Conservation (phyloP, 345 rosid species). For the Citrus sp. region DNA sequence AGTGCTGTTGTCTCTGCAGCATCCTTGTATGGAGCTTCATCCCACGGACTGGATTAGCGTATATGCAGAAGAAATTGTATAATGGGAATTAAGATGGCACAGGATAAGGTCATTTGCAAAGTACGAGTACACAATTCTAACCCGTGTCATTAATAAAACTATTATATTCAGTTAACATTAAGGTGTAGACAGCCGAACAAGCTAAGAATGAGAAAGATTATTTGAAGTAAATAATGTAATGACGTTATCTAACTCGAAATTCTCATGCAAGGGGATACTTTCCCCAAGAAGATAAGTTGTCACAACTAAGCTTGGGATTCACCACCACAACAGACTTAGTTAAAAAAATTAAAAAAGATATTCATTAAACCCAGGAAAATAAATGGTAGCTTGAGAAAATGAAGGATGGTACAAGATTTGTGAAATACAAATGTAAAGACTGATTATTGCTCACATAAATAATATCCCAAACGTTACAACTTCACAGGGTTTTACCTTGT, state of each 20-base stretch:
- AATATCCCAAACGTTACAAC: background rate
- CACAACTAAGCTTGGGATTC: background rate
- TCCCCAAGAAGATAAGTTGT: background rate
- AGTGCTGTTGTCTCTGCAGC: slow-evolving; percentile 62
- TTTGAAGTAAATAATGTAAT: background rate
- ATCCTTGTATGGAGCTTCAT: slow-evolving; percentile 54
- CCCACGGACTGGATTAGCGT: slow-evolving; percentile 68
- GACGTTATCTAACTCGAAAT: background rate
- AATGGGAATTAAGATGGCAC: background rate
- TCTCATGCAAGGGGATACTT: background rate
- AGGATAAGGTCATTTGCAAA: slow-evolving; percentile 1
- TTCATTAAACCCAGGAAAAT: background rate
- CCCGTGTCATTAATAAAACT: background rate
- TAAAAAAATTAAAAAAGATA: background rate
- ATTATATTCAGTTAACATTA: background rate
- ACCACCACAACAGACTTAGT: background rate
- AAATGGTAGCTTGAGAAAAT: background rate
- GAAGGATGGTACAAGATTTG: background rate
- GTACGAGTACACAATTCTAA: background rate
- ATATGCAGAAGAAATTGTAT: slow-evolving; percentile 17
- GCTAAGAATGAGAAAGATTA: background rate
- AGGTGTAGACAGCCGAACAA: background rate
- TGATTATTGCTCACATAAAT: background rate
- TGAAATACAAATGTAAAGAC: background rate
- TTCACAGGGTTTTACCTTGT: background rate